phyloP scores from a whole-genome alignment of 192 early-diverging fungal species.

The Powellomyces hirtus region DNA sequence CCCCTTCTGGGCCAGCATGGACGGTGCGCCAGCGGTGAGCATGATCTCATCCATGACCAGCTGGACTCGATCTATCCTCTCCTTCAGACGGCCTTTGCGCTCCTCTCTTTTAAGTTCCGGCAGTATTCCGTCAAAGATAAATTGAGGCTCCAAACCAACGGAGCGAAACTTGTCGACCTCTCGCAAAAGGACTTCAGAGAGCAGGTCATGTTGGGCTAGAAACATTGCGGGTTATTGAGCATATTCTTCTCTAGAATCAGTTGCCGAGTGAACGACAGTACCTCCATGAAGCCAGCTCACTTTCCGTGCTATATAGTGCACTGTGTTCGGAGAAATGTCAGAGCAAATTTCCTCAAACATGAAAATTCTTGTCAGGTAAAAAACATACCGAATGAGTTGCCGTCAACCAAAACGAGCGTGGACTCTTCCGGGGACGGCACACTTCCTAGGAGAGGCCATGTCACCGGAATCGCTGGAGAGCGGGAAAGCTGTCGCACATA shows the following conservation, averaged over 20 bases:
- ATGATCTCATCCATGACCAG: constrained; percentile 6
- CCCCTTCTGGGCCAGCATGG: not conserved
- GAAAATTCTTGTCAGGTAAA: no score
- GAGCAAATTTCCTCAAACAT: no score
- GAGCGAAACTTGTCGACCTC: not conserved
- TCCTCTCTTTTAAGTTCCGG: constrained; percentile 18
- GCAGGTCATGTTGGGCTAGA: not conserved
- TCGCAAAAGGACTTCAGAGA: not conserved
- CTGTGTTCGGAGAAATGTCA: not conserved
- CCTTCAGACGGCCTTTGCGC: constrained; percentile 1
- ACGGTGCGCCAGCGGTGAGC: not conserved
- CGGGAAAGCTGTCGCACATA: constrained; percentile 1
- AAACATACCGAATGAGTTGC: constrained; percentile 16
- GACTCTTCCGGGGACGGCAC: not conserved
- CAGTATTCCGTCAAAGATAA: constrained; percentile 31
- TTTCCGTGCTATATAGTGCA: constrained; percentile 11
- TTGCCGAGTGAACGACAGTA: not conserved
- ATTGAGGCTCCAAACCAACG: not conserved
- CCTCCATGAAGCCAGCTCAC: constrained; percentile 15
- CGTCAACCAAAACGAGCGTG: constrained; percentile 19
- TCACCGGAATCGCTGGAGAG: not conserved
- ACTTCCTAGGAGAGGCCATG: not conserved
- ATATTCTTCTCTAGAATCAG: no score
- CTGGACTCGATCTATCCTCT: constrained; percentile 13
- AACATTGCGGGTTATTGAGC: no score